These are phyloP conservation scores for Bombardia bombarda DNA, from an alignment of 495 filamentous ascomycete genomes.

Conservation along the genomic window DNA sequence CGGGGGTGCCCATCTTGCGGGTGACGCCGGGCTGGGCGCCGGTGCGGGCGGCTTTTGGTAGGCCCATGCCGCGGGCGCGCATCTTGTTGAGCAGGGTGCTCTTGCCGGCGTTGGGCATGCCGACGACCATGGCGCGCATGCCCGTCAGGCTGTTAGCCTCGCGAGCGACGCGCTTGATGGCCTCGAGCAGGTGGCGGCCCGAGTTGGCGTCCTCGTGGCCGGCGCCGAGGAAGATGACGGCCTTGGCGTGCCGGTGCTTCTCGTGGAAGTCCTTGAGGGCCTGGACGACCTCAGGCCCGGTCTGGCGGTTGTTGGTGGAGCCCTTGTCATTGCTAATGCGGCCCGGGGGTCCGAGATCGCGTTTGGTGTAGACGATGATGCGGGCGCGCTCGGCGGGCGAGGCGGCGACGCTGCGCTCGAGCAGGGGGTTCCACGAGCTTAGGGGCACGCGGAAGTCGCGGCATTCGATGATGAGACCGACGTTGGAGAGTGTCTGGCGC, in stretches of 20 bases:
- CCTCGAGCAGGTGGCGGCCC: conserved; percentile 19
- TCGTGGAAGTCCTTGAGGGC: conserved; percentile 20
- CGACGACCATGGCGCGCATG: conserved; percentile 75
- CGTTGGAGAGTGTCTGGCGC: conserved; percentile 69
- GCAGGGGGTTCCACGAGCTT: conserved; percentile 82
- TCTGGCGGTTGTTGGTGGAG: neutral
- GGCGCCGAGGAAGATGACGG: conserved; percentile 55
- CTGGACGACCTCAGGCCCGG: conserved; percentile 3
- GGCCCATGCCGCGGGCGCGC: conserved; percentile 56
- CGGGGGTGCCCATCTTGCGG: conserved; percentile 69
- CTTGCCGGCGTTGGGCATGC: conserved; percentile 96
- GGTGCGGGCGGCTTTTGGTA: conserved; percentile 67
- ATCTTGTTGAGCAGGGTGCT: conserved; percentile 85
- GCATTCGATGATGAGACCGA: conserved; percentile 89
- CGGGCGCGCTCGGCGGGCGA: conserved; percentile 45
- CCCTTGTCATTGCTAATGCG: neutral
- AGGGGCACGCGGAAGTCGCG: conserved; percentile 87
- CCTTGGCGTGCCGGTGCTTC: conserved; percentile 12
- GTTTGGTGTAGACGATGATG: conserved; percentile 86
- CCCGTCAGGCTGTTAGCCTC: conserved; percentile 39
- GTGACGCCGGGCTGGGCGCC: conserved; percentile 87
- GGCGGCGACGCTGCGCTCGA: conserved; percentile 65
- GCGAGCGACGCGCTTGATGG: conserved; percentile 24
- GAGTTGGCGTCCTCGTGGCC: conserved; percentile 14
- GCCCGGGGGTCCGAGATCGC: conserved; percentile 54